Conservation (phyloP, 192 early-diverging fungal species). For the Rhizoclosmatium globosum region DNA sequence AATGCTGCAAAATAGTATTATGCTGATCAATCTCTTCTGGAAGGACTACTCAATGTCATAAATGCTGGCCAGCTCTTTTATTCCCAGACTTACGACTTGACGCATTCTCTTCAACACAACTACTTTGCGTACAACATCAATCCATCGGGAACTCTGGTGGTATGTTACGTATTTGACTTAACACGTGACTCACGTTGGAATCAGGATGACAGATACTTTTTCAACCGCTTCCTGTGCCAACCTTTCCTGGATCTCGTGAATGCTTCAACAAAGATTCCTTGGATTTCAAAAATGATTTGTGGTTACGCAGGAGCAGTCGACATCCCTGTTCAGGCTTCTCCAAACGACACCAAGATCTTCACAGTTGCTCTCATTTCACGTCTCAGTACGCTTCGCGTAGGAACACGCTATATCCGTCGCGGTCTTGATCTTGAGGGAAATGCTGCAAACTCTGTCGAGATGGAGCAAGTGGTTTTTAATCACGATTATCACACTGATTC, state of each 20-base stretch:
- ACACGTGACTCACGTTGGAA: too few relatives aligned
- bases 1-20: constrained; percentile 34
- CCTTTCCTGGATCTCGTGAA: constrained; percentile 40
- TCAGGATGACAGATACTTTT: constrained; percentile 63
- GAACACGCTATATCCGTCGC: constrained; percentile 61
- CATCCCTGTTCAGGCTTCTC: constrained; percentile 20
- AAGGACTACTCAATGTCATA: constrained; percentile 46
- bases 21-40: constrained; percentile 52
- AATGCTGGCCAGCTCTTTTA: constrained; percentile 62
- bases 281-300: constrained; percentile 54
- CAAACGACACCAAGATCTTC: constrained; percentile 38
- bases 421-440: constrained; percentile 63
- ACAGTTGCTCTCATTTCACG: constrained; percentile 57
- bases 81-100: constrained; percentile 60
- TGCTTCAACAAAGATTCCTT: constrained; percentile 30
- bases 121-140: constrained; percentile 28
- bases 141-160: constrained; percentile 41
- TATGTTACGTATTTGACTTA: neutral
- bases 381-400: constrained; percentile 53
- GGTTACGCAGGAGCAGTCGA: constrained; percentile 62
- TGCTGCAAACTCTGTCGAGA: constrained; percentile 64
- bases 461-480: constrained; percentile 67
- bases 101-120: constrained; percentile 66
- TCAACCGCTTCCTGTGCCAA: constrained; percentile 52
- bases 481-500: constrained; percentile 52